Evolutionary conservation across 192 early-diverging fungal genomes (phyloP).

Genomic region (Obelidium mucronatum): DNA sequence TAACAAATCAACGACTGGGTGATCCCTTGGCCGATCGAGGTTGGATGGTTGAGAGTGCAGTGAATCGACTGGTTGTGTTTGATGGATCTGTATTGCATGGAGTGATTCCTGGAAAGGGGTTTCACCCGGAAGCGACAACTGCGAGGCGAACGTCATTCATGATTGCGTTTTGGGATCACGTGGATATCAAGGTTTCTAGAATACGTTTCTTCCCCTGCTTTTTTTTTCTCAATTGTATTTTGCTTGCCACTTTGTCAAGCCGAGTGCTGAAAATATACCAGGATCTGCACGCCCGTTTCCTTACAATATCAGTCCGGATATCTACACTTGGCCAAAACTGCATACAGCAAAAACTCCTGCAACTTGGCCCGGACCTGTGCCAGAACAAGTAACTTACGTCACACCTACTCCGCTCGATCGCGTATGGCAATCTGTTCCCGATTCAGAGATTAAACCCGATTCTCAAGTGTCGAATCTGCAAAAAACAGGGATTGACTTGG

Average conservation of each 20-base stretch:
- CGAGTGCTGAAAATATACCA: conserved; percentile 19
- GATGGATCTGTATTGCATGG: conserved; percentile 48
- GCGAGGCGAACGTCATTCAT: conserved; percentile 43
- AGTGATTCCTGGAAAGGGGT: conserved; percentile 39
- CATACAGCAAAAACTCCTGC: neutral
- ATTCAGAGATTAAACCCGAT: neutral
- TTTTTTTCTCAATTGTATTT: too few relatives aligned
- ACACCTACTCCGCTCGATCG: conserved; percentile 2
- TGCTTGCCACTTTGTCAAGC: neutral
- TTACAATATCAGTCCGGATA: neutral
- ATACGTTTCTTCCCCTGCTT: too few relatives aligned
- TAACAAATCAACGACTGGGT: conserved; percentile 45
- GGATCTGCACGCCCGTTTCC: conserved; percentile 32
- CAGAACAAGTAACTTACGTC: neutral
- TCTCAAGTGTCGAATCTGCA: neutral
- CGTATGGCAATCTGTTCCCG: conserved; percentile 11
- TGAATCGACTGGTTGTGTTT: conserved; percentile 48
- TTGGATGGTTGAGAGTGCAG: conserved; percentile 65
- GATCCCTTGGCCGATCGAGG: conserved; percentile 40
- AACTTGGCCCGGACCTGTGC: conserved; percentile 10
- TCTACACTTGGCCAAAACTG: conserved; percentile 16
- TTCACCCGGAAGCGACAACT: neutral
- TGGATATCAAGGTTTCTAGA: conserved; percentile 30
- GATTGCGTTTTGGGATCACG: conserved; percentile 48
- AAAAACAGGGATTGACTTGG: neutral